Conservation (phyloP, 2,329 filamentous ascomycete species). For the Fusarium napiforme region DNA sequence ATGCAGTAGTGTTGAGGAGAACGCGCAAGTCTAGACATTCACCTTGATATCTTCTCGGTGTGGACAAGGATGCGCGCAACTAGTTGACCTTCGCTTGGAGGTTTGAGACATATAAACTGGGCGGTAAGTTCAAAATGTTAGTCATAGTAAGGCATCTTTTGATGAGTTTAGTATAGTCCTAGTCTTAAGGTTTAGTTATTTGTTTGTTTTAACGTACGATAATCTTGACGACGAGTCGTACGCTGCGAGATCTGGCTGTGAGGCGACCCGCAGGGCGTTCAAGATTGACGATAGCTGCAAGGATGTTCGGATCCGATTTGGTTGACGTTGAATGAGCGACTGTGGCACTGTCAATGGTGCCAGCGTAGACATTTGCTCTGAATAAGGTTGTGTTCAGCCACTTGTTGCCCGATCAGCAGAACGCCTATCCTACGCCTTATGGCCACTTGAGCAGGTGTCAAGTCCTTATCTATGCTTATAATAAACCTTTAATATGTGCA, state of each 20-base stretch:
- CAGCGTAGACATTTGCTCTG: not conserved
- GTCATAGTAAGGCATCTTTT: not conserved
- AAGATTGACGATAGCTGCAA: not conserved
- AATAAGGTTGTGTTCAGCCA: not conserved
- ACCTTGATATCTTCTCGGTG: conserved; percentile 1
- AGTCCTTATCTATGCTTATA: not conserved
- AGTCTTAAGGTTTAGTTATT: not conserved
- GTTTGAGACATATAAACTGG: not conserved
- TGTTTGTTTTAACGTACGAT: not conserved
- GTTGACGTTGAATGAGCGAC: not conserved
- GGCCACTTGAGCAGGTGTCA: not conserved
- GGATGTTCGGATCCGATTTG: not conserved
- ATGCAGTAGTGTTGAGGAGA: not conserved
- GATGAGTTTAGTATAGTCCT: not conserved
- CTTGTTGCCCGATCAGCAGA: not conserved
- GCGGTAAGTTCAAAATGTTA: not conserved
- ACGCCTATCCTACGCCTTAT: not conserved
- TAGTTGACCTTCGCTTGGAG: not conserved
- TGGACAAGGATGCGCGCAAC: not conserved
- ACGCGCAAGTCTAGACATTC: not conserved
- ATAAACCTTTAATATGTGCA: not conserved
- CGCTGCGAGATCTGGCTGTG: not conserved
- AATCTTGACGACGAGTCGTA: not conserved
- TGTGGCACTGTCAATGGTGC: not conserved
- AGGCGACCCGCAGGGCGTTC: not conserved